These are phyloP conservation scores for Saccharomyces hybrid DNA, from an alignment of 1,139 yeast genomes.

Conservation along the genomic window DNA sequence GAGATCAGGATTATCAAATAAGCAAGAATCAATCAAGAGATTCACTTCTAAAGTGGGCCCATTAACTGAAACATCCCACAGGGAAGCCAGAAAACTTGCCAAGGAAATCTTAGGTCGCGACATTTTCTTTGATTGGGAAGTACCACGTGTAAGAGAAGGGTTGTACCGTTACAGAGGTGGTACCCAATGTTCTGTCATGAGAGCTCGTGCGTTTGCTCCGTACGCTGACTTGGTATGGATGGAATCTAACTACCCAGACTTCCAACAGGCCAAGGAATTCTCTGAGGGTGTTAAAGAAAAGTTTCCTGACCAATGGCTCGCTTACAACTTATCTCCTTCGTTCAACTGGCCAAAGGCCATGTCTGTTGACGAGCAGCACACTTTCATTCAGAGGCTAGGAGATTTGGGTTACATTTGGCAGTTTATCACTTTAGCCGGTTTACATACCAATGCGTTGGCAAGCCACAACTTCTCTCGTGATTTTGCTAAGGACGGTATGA, in stretches of 20 bases:
- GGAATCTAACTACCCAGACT: constrained; percentile 97
- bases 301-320: constrained; percentile 89
- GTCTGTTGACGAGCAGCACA: constrained; percentile 80
- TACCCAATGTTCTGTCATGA: constrained; percentile 94
- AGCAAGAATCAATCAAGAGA: constrained; percentile 55
- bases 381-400: constrained; percentile 82
- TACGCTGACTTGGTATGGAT: constrained; percentile 96
- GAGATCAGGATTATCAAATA: constrained; percentile 46
- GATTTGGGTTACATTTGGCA: constrained; percentile 96
- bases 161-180: constrained; percentile 96
- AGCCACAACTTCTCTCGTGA: constrained; percentile 78
- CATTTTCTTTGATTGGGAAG: constrained; percentile 91
- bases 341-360: constrained; percentile 98
- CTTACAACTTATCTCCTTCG: constrained; percentile 92
- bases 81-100: constrained; percentile 76
- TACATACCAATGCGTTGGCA: constrained; percentile 92
- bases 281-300: constrained; percentile 81
- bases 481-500: constrained; percentile 82
- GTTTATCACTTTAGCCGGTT: constrained; percentile 94
- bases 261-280: constrained; percentile 86
- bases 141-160: constrained; percentile 94
- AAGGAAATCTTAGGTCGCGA: constrained; percentile 74
- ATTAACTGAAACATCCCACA: constrained; percentile 63
- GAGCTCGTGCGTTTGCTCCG: constrained; percentile 94
- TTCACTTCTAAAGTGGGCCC: constrained; percentile 70